These are phyloP conservation scores for Porcisia hertigi DNA, from an alignment of 208 protist genomes.

Conservation along the genomic window DNA sequence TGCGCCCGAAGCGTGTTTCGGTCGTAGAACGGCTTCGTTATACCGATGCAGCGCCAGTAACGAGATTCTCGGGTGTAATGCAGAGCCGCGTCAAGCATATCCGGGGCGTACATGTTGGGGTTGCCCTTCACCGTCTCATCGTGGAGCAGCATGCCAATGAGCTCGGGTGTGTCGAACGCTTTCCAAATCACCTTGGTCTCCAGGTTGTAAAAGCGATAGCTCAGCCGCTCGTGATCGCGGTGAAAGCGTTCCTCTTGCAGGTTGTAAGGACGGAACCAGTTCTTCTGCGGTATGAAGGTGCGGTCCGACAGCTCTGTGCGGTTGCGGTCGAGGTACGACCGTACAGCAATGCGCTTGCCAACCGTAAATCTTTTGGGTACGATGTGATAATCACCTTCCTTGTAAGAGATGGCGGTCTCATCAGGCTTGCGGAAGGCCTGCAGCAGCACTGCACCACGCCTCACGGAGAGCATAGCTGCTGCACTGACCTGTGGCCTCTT, in stretches of 20 bases:
- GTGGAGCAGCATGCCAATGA: conserved; percentile 83
- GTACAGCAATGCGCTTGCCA: conserved; percentile 78
- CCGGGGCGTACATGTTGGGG: conserved; percentile 59
- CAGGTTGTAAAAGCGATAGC: conserved; percentile 84
- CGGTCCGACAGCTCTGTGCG: conserved; percentile 88
- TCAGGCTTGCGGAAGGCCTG: conserved; percentile 10
- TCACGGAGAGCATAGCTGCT: conserved; percentile 12
- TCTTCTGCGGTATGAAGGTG: conserved; percentile 87
- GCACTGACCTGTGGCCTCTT: neutral
- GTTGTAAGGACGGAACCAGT: conserved; percentile 79
- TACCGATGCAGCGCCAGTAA: conserved; percentile 92
- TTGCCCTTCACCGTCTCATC: conserved; percentile 87
- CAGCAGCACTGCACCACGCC: conserved; percentile 22
- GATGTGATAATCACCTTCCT: conserved; percentile 50
- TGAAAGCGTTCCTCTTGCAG: conserved; percentile 37
- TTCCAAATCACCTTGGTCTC: conserved; percentile 90
- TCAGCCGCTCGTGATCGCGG: conserved; percentile 53
- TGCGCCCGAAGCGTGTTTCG: conserved; percentile 80
- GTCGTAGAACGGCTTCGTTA: conserved; percentile 91
- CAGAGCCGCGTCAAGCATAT: conserved; percentile 74
- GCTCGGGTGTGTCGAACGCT: conserved; percentile 87
- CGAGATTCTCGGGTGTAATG: conserved; percentile 83
- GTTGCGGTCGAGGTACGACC: conserved; percentile 86
- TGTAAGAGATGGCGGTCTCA: conserved; percentile 44
- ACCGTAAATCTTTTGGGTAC: conserved; percentile 79